phyloP scores from a whole-genome alignment of 176 grass and related monocot genomes.

The bread wheat (Triticum aestivum) region DNA sequence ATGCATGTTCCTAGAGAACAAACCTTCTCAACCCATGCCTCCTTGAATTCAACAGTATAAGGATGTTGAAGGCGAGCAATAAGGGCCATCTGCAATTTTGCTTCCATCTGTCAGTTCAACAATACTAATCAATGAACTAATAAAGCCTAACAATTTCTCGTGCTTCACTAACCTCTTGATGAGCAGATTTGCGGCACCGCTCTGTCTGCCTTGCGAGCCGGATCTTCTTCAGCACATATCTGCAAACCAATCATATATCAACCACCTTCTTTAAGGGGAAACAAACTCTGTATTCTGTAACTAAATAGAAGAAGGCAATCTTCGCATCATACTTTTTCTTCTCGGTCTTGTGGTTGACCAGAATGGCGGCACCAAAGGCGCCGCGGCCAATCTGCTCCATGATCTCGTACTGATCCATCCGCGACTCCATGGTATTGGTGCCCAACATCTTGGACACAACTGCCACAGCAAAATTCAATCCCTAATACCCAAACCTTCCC shows the following conservation, averaged over 20 bases:
- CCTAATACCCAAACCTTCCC: background rate
- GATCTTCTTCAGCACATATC: conserved; percentile 98
- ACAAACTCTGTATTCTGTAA: background rate
- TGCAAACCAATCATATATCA: conserved; percentile 36
- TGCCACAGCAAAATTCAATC: background rate
- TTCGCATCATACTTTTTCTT: conserved; percentile 68
- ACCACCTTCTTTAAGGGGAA: conserved; percentile 19
- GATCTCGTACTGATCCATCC: conserved; percentile 97
- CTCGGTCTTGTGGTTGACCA: conserved; percentile 98
- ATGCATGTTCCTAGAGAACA: conserved; percentile 20
- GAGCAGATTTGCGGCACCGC: conserved; percentile 88
- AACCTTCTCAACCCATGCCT: conserved; percentile 99
- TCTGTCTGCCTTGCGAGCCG: conserved; percentile 91
- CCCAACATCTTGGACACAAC: conserved; percentile 15
- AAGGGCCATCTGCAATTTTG: conserved; percentile 81
- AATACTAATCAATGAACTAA: background rate
- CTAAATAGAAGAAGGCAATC: conserved; percentile 6
- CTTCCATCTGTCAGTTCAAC: conserved; percentile 25
- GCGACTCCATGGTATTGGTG: conserved; percentile 62
- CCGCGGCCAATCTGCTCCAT: conserved; percentile 98
- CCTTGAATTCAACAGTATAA: conserved; percentile 96
- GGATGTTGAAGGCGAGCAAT: conserved; percentile 95
- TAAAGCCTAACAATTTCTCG: background rate
- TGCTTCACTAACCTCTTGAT: conserved; percentile 75
- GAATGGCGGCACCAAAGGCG: conserved; percentile 96